These are phyloP conservation scores for Colletotrichum sidae DNA, from an alignment of 2,329 filamentous ascomycete genomes.

Conservation along the genomic window DNA sequence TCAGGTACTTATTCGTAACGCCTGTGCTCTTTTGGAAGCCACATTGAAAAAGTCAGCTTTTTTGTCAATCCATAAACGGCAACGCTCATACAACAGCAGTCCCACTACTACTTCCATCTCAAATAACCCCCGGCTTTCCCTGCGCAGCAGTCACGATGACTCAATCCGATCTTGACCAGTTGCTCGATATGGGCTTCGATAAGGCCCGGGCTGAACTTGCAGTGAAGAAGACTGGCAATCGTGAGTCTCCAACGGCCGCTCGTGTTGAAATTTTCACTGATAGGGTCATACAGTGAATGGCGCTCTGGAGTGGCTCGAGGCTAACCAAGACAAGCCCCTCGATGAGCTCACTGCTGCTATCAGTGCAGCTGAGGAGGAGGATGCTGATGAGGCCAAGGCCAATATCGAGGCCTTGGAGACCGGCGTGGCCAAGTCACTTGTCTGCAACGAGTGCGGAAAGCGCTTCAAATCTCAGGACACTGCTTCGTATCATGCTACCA, in stretches of 20 bases:
- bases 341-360: constrained; percentile 77
- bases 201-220: constrained; percentile 84
- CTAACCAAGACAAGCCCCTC: constrained; percentile 87
- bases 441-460: constrained; percentile 96
- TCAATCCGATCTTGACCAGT: constrained; percentile 68
- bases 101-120: constrained; percentile 28
- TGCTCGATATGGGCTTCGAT: constrained; percentile 85
- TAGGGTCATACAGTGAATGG: constrained; percentile 72
- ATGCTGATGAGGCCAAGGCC: constrained; percentile 60
- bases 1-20: constrained; percentile 11
- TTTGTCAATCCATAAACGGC: not conserved
- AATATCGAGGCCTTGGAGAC: constrained; percentile 75
- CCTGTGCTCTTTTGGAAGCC: constrained; percentile 4
- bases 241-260: constrained; percentile 62
- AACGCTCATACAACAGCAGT: not conserved
- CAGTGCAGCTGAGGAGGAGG: constrained; percentile 53
- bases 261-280: too few species aligned
- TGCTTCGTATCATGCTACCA: constrained; percentile 90
- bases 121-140: constrained; percentile 28
- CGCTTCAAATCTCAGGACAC: constrained; percentile 84
- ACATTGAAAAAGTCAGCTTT: constrained; percentile 30
- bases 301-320: constrained; percentile 94
- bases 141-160: constrained; percentile 58
- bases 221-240: constrained; percentile 82
- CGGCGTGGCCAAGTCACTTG: constrained; percentile 82